These are phyloP conservation scores for Puya raimondii DNA, from an alignment of 176 grass and related monocot species.

Conservation along the genomic window DNA sequence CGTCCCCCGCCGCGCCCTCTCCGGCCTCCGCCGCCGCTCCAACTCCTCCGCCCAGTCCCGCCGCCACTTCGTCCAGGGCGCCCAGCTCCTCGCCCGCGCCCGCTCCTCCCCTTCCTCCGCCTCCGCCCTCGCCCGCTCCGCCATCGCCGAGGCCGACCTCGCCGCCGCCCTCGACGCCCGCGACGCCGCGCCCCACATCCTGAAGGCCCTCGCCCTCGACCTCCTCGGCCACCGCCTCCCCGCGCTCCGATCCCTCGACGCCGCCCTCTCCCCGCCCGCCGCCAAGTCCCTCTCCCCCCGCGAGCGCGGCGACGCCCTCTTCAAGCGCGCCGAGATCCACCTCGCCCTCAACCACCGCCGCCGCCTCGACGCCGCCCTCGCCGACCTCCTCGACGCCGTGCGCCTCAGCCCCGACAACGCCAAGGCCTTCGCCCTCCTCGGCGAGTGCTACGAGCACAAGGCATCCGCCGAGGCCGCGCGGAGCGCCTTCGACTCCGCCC, in stretches of 20 bases:
- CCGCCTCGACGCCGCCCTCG: conserved; percentile 43
- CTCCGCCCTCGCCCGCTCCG: conserved; percentile 28
- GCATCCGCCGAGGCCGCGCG: conserved; percentile 31
- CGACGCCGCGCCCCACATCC: conserved; percentile 68
- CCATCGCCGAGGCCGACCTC: conserved; percentile 55
- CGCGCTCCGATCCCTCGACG: conserved; percentile 55
- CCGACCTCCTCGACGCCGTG: conserved; percentile 55
- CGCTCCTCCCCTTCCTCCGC: conserved; percentile 18
- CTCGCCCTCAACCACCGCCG: conserved; percentile 45
- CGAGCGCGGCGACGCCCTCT: conserved; percentile 71
- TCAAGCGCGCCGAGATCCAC: conserved; percentile 65
- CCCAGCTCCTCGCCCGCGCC: conserved; percentile 65
- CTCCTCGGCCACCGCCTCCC: conserved; percentile 58
- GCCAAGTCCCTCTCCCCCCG: conserved; percentile 44
- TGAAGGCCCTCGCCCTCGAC: conserved; percentile 77
- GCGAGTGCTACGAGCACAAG: conserved; percentile 75
- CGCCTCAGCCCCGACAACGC: conserved; percentile 68
- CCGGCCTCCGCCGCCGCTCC: conserved; percentile 33
- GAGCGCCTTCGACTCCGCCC: conserved; percentile 50
- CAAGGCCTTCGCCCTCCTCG: conserved; percentile 50
- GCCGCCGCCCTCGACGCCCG: conserved; percentile 71
- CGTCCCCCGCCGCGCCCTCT: conserved; percentile 40
- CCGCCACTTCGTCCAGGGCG: conserved; percentile 64
- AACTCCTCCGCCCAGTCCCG: conserved; percentile 37
- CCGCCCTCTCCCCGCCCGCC: conserved; percentile 46